These are phyloP conservation scores for Macrolepiota fuliginosa DNA, from an alignment of 768 basidiomycete species.

Conservation along the genomic window DNA sequence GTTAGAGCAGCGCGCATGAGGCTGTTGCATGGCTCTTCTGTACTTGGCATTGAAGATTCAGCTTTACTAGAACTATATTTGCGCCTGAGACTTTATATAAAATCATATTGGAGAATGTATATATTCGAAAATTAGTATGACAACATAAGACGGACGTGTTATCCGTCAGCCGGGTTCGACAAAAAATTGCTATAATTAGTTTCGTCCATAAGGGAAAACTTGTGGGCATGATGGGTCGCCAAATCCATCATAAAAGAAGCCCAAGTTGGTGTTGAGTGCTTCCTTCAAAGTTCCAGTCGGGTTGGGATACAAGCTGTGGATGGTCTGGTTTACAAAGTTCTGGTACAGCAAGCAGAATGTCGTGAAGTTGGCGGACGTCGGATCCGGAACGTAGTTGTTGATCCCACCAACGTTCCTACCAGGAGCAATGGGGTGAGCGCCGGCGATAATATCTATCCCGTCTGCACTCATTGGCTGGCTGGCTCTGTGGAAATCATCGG, in stretches of 20 bases:
- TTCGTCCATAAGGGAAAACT: slow-evolving; percentile 17
- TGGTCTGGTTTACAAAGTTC: slow-evolving; percentile 16
- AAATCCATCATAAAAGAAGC: slow-evolving; percentile 9
- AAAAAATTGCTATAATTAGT: background rate
- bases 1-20: too few species aligned
- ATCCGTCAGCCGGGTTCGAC: background rate
- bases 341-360: slow-evolving; percentile 16
- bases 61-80: too few species aligned
- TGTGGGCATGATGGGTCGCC: slow-evolving; percentile 10
- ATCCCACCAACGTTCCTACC: slow-evolving; percentile 15
- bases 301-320: slow-evolving; percentile 19
- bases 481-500: slow-evolving; percentile 16
- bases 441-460: slow-evolving; percentile 1
- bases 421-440: slow-evolving; percentile 14
- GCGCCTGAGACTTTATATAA: background rate
- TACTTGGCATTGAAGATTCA: too few species aligned
- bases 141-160: background rate
- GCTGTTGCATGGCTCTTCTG: too few species aligned
- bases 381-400: slow-evolving; percentile 16
- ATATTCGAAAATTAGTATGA: too few species aligned
- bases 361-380: slow-evolving; percentile 12
- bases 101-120: background rate
- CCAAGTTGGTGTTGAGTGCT: slow-evolving; percentile 15
- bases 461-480: slow-evolving; percentile 2
- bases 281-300: slow-evolving; percentile 15